Evolutionary conservation across 768 basidiomycete species (phyloP).

Genomic region (Trametes sanguinea): DNA sequence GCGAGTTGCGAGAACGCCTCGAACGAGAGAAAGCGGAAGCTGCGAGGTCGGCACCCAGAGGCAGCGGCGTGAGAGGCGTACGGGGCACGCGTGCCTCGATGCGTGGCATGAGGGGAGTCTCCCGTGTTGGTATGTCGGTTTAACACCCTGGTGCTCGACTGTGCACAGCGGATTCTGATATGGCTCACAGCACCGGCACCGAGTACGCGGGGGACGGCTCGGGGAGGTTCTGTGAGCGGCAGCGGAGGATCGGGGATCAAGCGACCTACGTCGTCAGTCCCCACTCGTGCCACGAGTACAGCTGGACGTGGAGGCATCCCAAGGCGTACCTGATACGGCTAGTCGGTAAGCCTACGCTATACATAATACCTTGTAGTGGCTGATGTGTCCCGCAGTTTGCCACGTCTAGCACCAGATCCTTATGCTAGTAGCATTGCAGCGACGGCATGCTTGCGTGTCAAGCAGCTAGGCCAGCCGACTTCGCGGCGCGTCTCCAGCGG

Average conservation of each 20-base stretch:
- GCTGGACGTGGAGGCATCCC: conserved; percentile 23
- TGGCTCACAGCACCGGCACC: conserved; percentile 12
- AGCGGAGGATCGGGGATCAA: conserved; percentile 12
- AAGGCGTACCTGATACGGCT: conserved; percentile 13
- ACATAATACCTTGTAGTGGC: too few relatives aligned
- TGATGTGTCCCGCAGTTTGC: not conserved
- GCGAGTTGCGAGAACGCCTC: conserved; percentile 43
- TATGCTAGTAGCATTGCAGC: too few relatives aligned
- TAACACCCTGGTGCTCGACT: too few relatives aligned
- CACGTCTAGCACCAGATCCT: too few relatives aligned
- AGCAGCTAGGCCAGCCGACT: too few relatives aligned
- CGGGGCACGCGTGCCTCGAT: conserved; percentile 70
- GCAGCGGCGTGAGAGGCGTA: conserved; percentile 69
- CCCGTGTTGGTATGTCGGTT: conserved; percentile 18
- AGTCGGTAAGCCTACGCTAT: not conserved
- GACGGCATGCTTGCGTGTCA: too few relatives aligned
- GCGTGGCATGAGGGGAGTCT: conserved; percentile 37
- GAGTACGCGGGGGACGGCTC: conserved; percentile 9
- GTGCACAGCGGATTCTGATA: not conserved
- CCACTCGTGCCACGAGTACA: conserved; percentile 9
- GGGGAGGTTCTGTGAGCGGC: not conserved
- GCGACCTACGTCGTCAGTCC: conserved; percentile 9
- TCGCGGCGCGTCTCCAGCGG: too few relatives aligned
- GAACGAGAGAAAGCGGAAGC: conserved; percentile 51
- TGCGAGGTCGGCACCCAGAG: conserved; percentile 24